These are phyloP conservation scores for Alternaria burnsii DNA, from an alignment of 2,329 filamentous ascomycete genomes.

Conservation along the genomic window DNA sequence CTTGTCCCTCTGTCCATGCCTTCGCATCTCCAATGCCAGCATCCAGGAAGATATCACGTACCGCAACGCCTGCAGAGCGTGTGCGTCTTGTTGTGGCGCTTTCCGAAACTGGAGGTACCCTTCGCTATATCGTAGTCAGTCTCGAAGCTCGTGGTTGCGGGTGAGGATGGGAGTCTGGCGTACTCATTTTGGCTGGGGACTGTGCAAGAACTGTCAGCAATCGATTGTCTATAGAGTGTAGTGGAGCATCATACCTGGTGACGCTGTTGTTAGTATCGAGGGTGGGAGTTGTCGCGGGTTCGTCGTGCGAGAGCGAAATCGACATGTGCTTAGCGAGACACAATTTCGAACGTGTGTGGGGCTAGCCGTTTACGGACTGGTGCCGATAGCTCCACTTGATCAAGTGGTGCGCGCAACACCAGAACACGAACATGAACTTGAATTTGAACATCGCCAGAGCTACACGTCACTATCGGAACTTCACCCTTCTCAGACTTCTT, in stretches of 20 bases:
- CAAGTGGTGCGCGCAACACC: background rate
- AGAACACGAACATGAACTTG: slow-evolving; percentile 4
- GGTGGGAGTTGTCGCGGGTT: slow-evolving; percentile 33
- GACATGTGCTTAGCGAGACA: slow-evolving; percentile 15
- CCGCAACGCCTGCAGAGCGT: slow-evolving; percentile 98
- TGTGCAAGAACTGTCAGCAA: slow-evolving; percentile 36
- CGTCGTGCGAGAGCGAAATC: slow-evolving; percentile 16
- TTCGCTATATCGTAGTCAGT: slow-evolving; percentile 68
- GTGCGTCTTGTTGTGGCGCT: slow-evolving; percentile 98
- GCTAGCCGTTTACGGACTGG: slow-evolving; percentile 17
- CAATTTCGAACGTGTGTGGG: slow-evolving; percentile 20
- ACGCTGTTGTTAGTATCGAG: slow-evolving; percentile 50
- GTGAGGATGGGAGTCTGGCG: slow-evolving; percentile 46
- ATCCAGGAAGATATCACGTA: slow-evolving; percentile 63
- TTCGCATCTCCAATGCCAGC: slow-evolving; percentile 16
- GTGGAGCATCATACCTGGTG: slow-evolving; percentile 41
- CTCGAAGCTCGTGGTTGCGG: slow-evolving; percentile 38
- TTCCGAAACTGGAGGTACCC: slow-evolving; percentile 76
- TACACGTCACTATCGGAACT: background rate
- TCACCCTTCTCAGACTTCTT: background rate
- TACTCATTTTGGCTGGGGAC: slow-evolving; percentile 68
- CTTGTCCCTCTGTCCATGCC: slow-evolving; percentile 34
- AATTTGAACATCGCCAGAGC: background rate
- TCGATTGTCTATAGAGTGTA: slow-evolving; percentile 3
- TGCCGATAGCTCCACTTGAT: slow-evolving; percentile 3